Evolutionary conservation across 176 grass and related monocot genomes (phyloP).

Genomic region (Phragmites australis): DNA sequence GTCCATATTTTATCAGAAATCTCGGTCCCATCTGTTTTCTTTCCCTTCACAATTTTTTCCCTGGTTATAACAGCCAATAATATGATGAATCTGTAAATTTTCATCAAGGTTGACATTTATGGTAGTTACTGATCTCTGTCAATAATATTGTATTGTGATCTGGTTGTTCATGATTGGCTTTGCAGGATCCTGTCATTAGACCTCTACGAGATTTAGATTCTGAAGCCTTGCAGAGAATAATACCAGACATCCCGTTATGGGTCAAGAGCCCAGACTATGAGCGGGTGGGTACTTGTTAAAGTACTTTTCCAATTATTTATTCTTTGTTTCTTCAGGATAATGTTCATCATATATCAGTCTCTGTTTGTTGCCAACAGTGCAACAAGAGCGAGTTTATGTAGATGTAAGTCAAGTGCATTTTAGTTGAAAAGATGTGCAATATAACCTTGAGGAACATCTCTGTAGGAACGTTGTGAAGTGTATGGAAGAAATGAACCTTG

Average conservation of each 20-base stretch:
- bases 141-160: not conserved
- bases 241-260: conserved; percentile 88
- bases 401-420: not conserved
- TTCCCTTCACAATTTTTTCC: not conserved
- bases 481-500: not conserved
- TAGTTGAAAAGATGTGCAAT: not conserved
- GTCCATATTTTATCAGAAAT: too few species aligned
- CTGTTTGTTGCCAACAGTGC: not conserved
- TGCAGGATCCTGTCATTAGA: conserved; percentile 74
- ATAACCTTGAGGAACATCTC: not conserved
- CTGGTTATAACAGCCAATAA: not conserved
- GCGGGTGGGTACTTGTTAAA: conserved; percentile 42
- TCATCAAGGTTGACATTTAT: not conserved
- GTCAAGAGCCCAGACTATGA: conserved; percentile 93
- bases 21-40: not conserved
- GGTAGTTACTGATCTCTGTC: not conserved
- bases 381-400: not conserved
- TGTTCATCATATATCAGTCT: not conserved
- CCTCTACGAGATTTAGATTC: conserved; percentile 66
- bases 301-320: not conserved
- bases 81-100: not conserved
- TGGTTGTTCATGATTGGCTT: conserved; percentile 15
- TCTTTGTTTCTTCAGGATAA: conserved; percentile 3
- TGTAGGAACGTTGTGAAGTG: not conserved
- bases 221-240: conserved; percentile 48